Percentiles rank a stretch among this genome's conserved stretches.
These are phyloP conservation scores for Canavalia ensiformis DNA, from an alignment of 306 rosid genomes.

Conservation along the genomic window DNA sequence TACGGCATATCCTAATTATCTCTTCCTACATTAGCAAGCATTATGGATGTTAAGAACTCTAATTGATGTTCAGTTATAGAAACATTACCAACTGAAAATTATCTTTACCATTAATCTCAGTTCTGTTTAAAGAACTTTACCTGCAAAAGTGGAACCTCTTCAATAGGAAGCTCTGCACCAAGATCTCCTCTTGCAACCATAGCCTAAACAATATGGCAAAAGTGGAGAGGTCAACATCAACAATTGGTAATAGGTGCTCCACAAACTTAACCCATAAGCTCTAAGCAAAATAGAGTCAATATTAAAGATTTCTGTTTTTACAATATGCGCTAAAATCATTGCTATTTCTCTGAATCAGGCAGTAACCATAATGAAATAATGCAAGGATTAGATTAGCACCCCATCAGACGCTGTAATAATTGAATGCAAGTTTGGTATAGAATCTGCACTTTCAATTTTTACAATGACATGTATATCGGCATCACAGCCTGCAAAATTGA, in stretches of 20 bases:
- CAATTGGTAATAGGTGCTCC: neutral
- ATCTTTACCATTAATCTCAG: constrained; percentile 20
- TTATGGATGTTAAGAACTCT: constrained; percentile 39
- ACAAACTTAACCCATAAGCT: constrained; percentile 6
- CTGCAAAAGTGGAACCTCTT: constrained; percentile 70
- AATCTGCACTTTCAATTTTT: constrained; percentile 97
- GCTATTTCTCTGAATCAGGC: constrained; percentile 3
- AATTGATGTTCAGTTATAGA: constrained; percentile 19
- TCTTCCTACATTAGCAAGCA: constrained; percentile 70
- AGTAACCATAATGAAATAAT: constrained; percentile 3
- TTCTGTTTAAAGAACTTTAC: constrained; percentile 36
- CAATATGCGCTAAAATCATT: constrained; percentile 4
- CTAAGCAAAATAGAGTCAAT: constrained; percentile 18
- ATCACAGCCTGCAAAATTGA: constrained; percentile 67
- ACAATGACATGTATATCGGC: constrained; percentile 97
- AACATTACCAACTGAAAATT: constrained; percentile 5
- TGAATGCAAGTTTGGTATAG: constrained; percentile 95
- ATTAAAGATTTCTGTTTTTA: constrained; percentile 36
- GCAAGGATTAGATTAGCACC: constrained; percentile 50
- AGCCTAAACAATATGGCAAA: constrained; percentile 47
- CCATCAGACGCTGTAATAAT: constrained; percentile 71
- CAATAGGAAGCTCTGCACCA: constrained; percentile 63
- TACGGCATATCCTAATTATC: constrained; percentile 84
- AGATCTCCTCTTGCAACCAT: constrained; percentile 67
- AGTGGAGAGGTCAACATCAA: constrained; percentile 37